Evolutionary conservation across 257 asterid species (phyloP).

Genomic region (Fraxinus americana): DNA sequence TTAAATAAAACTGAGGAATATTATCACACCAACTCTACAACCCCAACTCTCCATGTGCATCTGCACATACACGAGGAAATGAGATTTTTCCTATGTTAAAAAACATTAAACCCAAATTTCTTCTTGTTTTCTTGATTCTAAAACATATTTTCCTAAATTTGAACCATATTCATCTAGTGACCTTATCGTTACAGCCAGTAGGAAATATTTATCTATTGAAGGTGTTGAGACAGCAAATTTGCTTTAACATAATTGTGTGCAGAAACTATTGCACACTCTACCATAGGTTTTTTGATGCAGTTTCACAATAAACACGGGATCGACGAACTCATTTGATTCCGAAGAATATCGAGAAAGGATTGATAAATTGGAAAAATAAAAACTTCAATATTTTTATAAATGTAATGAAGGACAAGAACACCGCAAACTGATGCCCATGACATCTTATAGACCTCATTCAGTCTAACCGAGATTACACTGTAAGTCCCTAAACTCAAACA

Average conservation of each 20-base stretch:
- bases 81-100: background rate
- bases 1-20: background rate
- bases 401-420: background rate
- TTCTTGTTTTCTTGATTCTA: background rate
- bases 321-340: background rate
- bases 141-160: background rate
- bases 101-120: background rate
- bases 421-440: background rate
- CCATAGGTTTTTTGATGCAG: background rate
- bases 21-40: background rate
- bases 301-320: background rate
- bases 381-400: background rate
- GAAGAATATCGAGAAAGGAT: background rate
- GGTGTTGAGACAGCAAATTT: background rate
- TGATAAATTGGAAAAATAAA: background rate
- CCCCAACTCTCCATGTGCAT: background rate
- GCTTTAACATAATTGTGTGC: background rate
- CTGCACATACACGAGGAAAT: background rate
- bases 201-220: background rate
- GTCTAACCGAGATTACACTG: background rate
- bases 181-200: background rate
- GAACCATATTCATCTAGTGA: background rate
- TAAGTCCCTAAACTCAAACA: background rate
- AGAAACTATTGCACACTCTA: background rate
- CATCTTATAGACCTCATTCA: background rate